Evolutionary conservation across 2,329 filamentous ascomycete species (phyloP).

Genomic region (Clonostachys chloroleuca): DNA sequence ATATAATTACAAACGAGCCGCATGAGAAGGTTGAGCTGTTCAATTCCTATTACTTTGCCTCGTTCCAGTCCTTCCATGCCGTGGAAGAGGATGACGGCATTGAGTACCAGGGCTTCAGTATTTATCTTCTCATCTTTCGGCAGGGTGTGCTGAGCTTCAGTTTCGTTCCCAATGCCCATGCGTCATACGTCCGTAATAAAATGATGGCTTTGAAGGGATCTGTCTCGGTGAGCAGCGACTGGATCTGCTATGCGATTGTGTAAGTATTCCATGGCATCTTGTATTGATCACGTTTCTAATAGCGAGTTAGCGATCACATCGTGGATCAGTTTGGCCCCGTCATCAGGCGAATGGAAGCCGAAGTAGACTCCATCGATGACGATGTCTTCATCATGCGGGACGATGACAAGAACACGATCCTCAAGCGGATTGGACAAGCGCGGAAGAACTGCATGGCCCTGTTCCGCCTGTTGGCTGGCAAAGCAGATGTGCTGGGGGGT

Average conservation of each 20-base stretch:
- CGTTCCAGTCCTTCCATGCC: constrained; percentile 85
- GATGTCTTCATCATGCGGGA: constrained; percentile 88
- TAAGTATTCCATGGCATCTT: constrained; percentile 37
- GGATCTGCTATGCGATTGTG: constrained; percentile 99
- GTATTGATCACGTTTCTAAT: background rate
- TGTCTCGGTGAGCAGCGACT: constrained; percentile 89
- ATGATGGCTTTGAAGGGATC: constrained; percentile 94
- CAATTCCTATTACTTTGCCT: constrained; percentile 96
- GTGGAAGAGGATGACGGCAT: constrained; percentile 74
- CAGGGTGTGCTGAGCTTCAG: constrained; percentile 95
- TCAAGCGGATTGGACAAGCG: constrained; percentile 82
- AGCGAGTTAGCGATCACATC: constrained; percentile 72
- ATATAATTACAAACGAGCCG: constrained; percentile 91
- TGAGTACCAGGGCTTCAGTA: constrained; percentile 91
- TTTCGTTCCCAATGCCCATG: constrained; percentile 82
- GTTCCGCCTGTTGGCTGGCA: constrained; percentile 88
- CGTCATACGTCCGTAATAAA: constrained; percentile 82
- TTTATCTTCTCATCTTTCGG: constrained; percentile 95
- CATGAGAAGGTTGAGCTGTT: constrained; percentile 99
- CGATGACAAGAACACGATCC: constrained; percentile 83
- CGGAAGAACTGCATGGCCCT: constrained; percentile 94
- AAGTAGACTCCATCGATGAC: constrained; percentile 92
- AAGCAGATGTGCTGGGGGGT: constrained; percentile 95
- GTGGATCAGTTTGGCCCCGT: constrained; percentile 92
- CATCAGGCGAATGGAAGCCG: constrained; percentile 79